A percentile compares a stretch with the other conserved stretches of the same genome.
Conservation (phyloP, 345 rosid species). For the Moricandia arvensis region DNA sequence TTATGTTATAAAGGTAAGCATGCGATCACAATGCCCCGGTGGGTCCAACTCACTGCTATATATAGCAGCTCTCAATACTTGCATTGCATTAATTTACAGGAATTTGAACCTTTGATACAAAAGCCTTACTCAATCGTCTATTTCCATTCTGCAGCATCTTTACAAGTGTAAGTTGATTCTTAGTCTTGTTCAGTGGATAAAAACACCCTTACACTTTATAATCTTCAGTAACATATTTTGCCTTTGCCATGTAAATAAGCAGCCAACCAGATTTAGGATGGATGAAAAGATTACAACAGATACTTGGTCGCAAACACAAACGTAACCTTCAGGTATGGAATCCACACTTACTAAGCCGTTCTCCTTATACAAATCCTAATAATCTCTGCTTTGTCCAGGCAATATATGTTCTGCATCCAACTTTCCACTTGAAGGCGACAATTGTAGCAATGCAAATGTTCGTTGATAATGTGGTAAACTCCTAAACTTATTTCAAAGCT, state of each 20-base stretch:
- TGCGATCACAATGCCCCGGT: background rate
- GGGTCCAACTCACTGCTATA: background rate
- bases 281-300: constrained; percentile 87
- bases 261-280: constrained; percentile 94
- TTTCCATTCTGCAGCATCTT: constrained; percentile 91
- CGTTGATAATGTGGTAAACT: constrained; percentile 70
- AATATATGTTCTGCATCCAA: constrained; percentile 92
- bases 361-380: constrained; percentile 17
- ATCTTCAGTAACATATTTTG: background rate
- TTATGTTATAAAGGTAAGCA: constrained; percentile 68
- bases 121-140: constrained; percentile 92
- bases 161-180: constrained; percentile 76
- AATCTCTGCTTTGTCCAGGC: constrained; percentile 48
- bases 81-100: constrained; percentile 50
- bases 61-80: background rate
- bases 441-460: constrained; percentile 73
- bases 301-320: constrained; percentile 92
- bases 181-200: background rate
- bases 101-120: constrained; percentile 94
- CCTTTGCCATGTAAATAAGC: constrained; percentile 23
- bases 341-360: background rate
- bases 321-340: constrained; percentile 78
- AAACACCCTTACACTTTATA: background rate
- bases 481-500: background rate
- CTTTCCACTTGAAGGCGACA: constrained; percentile 78